These are phyloP conservation scores for Corynespora cassiicola DNA, from an alignment of 2,329 filamentous ascomycete genomes.

Conservation along the genomic window DNA sequence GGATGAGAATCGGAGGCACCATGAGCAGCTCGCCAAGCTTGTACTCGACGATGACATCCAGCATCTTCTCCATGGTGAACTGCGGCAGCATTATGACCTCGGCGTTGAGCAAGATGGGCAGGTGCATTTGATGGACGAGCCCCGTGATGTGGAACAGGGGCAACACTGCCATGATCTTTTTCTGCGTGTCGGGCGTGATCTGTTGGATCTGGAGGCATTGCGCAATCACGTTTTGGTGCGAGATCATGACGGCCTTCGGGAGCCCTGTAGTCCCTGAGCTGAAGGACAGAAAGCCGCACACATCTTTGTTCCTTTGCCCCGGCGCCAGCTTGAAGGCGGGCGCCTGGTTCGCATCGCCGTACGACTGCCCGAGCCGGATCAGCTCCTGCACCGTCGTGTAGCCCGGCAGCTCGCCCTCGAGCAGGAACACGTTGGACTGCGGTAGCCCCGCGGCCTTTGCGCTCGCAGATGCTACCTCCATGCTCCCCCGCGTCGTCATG, in stretches of 20 bases:
- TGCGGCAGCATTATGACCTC: constrained; percentile 69
- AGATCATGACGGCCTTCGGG: constrained; percentile 45
- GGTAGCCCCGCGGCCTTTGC: constrained; percentile 62
- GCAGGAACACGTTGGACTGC: constrained; percentile 60
- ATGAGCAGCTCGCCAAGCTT: constrained; percentile 57
- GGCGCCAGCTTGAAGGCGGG: constrained; percentile 56
- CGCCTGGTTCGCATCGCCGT: constrained; percentile 53
- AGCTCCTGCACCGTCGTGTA: constrained; percentile 58
- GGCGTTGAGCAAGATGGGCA: constrained; percentile 69
- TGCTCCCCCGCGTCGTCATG: constrained; percentile 62
- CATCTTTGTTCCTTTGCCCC: constrained; percentile 63
- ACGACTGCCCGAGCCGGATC: constrained; percentile 50
- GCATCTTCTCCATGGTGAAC: constrained; percentile 64
- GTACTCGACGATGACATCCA: constrained; percentile 55
- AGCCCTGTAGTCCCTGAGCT: constrained; percentile 45
- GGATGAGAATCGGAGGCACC: constrained; percentile 67
- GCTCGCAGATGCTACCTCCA: constrained; percentile 62
- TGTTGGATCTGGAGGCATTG: constrained; percentile 65
- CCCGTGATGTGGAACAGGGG: constrained; percentile 45
- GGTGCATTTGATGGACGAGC: constrained; percentile 59
- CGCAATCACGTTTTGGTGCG: constrained; percentile 49
- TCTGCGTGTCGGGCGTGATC: constrained; percentile 49
- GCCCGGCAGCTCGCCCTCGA: constrained; percentile 60
- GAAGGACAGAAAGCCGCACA: constrained; percentile 58
- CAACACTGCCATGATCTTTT: constrained; percentile 43